Evolutionary conservation across 768 basidiomycete genomes (phyloP).

Genomic region (Peribolospora kevripleyi): DNA sequence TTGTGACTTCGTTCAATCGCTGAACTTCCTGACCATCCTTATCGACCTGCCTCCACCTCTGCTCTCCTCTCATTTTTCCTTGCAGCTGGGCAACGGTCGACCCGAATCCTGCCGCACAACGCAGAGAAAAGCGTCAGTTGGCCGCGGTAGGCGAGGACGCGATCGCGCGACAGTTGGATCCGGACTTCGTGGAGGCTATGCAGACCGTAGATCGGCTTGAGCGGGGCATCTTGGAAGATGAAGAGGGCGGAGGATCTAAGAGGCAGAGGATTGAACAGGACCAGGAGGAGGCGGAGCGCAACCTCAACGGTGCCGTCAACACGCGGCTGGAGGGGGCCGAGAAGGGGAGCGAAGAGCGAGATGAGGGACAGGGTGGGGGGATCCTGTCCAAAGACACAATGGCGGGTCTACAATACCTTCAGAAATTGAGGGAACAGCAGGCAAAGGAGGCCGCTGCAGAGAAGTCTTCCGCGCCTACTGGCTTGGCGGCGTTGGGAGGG

Average conservation of each 20-base stretch:
- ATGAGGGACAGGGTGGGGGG: no score
- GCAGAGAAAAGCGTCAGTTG: conserved; percentile 56
- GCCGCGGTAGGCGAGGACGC: conserved; percentile 68
- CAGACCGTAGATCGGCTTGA: conserved; percentile 65
- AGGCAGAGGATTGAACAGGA: conserved; percentile 12
- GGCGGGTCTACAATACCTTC: no score
- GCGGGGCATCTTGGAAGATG: conserved; percentile 32
- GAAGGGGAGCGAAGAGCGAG: no score
- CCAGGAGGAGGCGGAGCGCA: no score
- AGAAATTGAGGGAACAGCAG: no score
- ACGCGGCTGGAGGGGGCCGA: no score
- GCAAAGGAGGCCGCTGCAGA: no score
- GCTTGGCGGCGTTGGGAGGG: no score
- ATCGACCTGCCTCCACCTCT: neutral
- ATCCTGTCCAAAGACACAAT: no score
- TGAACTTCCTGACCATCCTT: neutral
- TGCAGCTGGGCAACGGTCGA: conserved; percentile 84
- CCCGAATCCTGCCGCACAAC: conserved; percentile 77
- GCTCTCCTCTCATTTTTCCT: neutral
- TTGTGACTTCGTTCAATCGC: neutral
- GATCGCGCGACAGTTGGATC: conserved; percentile 59
- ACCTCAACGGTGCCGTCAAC: no score
- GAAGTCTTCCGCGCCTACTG: no score
- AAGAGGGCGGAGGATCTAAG: neutral
- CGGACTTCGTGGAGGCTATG: conserved; percentile 69